phyloP scores from a whole-genome alignment of 306 rosid species.

The Hippophae gyantsensis region DNA sequence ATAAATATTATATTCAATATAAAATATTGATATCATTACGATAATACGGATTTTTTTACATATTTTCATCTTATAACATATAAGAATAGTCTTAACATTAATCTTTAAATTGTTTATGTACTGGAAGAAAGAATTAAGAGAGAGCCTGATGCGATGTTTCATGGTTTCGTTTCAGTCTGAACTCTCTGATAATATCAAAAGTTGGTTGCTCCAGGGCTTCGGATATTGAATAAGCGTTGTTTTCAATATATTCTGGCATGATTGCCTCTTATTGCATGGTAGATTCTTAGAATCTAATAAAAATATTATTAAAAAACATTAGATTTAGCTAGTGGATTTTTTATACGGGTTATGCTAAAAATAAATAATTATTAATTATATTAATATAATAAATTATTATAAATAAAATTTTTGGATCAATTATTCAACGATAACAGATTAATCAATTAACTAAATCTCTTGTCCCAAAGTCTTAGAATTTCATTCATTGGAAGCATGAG shows the following conservation, averaged over 20 bases:
- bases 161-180: slow-evolving; percentile 42
- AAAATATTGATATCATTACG: too few relatives aligned
- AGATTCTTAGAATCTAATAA: slow-evolving; percentile 25
- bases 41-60: too few relatives aligned
- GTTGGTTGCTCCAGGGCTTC: slow-evolving; percentile 26
- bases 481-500: slow-evolving; percentile 40
- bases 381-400: too few relatives aligned
- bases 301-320: too few relatives aligned
- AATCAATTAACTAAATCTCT: neutral
- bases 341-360: neutral
- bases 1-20: too few relatives aligned
- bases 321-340: too few relatives aligned
- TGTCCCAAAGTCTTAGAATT: slow-evolving; percentile 27
- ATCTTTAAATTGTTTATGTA: too few relatives aligned
- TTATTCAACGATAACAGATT: neutral
- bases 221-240: slow-evolving; percentile 26
- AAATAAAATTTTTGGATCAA: neutral
- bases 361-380: slow-evolving; percentile 12
- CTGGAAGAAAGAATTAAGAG: neutral
- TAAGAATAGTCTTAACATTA: too few relatives aligned
- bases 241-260: slow-evolving; percentile 43
- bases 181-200: slow-evolving; percentile 42
- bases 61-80: too few relatives aligned
- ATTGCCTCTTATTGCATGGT: slow-evolving; percentile 33
- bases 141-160: slow-evolving; percentile 48